phyloP scores from a whole-genome alignment of 2,329 filamentous ascomycete species.

The Microdochium trichocladiopsis region DNA sequence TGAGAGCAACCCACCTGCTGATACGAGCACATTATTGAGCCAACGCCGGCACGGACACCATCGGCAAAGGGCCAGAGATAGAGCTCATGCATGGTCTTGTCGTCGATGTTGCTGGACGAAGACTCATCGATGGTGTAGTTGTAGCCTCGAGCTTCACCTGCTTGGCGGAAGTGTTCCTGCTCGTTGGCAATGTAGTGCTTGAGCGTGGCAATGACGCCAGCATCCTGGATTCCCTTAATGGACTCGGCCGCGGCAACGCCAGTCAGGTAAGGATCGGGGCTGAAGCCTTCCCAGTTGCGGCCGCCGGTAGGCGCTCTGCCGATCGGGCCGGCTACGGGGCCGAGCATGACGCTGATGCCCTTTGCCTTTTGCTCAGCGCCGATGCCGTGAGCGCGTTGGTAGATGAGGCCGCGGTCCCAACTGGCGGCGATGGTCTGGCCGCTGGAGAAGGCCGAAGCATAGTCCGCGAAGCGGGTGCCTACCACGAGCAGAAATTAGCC shows the following conservation, averaged over 20 bases:
- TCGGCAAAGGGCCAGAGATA: conserved; percentile 77
- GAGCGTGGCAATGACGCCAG: conserved; percentile 70
- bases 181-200: conserved; percentile 68
- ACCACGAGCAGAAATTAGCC: neutral
- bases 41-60: conserved; percentile 60
- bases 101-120: conserved; percentile 57
- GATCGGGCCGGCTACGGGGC: conserved; percentile 66
- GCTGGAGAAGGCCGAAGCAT: conserved; percentile 72
- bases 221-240: conserved; percentile 72
- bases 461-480: conserved; percentile 58
- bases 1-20: conserved; percentile 38
- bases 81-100: conserved; percentile 68
- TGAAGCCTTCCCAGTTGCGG: conserved; percentile 65
- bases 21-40: conserved; percentile 61
- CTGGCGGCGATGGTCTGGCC: conserved; percentile 78
- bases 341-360: conserved; percentile 67
- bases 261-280: conserved; percentile 68
- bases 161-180: conserved; percentile 70
- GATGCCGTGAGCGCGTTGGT: conserved; percentile 64
- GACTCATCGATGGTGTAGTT: conserved; percentile 57
- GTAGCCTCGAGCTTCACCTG: conserved; percentile 50
- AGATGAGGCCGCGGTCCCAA: conserved; percentile 69
- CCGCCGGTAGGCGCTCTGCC: conserved; percentile 63
- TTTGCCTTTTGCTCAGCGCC: conserved; percentile 65
- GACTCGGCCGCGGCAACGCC: conserved; percentile 67